Conservation (phyloP, 1,284 basidiomycete genomes). For the Macrocybe sp. region DNA sequence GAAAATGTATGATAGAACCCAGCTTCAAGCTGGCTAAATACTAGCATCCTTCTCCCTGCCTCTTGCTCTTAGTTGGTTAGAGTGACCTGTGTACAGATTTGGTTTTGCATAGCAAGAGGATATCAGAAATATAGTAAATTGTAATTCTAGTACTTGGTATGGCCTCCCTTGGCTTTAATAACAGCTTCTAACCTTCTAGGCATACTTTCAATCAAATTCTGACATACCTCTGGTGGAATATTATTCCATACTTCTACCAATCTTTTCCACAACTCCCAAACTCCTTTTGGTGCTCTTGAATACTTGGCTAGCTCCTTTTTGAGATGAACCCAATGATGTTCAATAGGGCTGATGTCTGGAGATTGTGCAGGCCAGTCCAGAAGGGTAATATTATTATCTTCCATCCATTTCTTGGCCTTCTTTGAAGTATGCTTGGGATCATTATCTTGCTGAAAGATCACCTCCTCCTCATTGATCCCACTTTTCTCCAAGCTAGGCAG, state of each 20-base stretch:
- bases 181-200: too few species aligned
- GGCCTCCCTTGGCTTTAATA: too few species aligned
- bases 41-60: too few species aligned
- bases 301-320: constrained; percentile 18
- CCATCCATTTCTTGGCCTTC: constrained; percentile 22
- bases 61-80: too few species aligned
- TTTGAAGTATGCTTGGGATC: constrained; percentile 25
- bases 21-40: too few species aligned
- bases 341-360: constrained; percentile 31
- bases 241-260: constrained; percentile 1
- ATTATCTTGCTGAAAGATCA: constrained; percentile 24
- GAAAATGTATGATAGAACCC: too few species aligned
- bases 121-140: too few species aligned
- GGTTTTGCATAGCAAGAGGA: too few species aligned
- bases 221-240: too few species aligned
- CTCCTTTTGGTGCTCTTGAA: constrained; percentile 8
- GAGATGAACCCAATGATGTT: constrained; percentile 28
- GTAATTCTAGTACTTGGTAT: too few species aligned
- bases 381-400: constrained; percentile 18
- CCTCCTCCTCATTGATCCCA: constrained; percentile 8
- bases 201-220: too few species aligned
- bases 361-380: constrained; percentile 28
- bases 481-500: constrained; percentile 13
- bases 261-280: constrained; percentile 7
- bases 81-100: too few species aligned